Conservation (phyloP, 2,329 filamentous ascomycete genomes). For the Rutstroemia sp. region DNA sequence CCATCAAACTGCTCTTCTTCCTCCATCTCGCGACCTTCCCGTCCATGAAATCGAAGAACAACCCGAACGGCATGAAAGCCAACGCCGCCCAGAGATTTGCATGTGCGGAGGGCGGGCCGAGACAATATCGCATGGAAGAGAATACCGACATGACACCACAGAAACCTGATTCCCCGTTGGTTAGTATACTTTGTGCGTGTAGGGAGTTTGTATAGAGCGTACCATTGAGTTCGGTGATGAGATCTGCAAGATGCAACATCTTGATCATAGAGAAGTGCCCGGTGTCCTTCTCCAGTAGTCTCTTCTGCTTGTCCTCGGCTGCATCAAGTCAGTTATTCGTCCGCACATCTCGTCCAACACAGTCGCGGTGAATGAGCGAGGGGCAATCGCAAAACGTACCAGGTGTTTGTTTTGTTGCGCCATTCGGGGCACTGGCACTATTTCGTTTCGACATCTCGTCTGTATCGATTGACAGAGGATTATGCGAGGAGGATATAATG, state of each 20-base stretch:
- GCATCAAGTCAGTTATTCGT: slow-evolving; percentile 12
- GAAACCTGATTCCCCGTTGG: slow-evolving; percentile 46
- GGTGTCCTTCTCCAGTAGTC: slow-evolving; percentile 59
- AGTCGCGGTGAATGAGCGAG: background rate
- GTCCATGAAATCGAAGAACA: slow-evolving; percentile 98
- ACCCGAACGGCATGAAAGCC: slow-evolving; percentile 78
- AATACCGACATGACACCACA: slow-evolving; percentile 94
- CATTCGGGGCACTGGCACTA: slow-evolving; percentile 40
- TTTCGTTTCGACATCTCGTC: slow-evolving; percentile 56
- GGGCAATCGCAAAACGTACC: slow-evolving; percentile 30
- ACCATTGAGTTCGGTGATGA: slow-evolving; percentile 80
- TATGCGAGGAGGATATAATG: background rate
- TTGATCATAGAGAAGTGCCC: slow-evolving; percentile 66
- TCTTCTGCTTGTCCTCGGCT: slow-evolving; percentile 71
- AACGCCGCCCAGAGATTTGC: slow-evolving; percentile 76
- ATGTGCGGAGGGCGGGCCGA: slow-evolving; percentile 59
- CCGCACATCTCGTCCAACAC: background rate
- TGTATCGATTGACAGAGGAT: too few species aligned
- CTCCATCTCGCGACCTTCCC: slow-evolving; percentile 95
- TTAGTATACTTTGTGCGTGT: background rate
- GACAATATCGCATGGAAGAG: slow-evolving; percentile 87
- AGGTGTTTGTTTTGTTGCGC: slow-evolving; percentile 39
- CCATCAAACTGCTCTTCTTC: slow-evolving; percentile 95
- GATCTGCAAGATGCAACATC: slow-evolving; percentile 70
- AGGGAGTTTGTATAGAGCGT: slow-evolving; percentile 17